Conservation (phyloP, 2,329 filamentous ascomycete species). For the Aspergillus sp. region DNA sequence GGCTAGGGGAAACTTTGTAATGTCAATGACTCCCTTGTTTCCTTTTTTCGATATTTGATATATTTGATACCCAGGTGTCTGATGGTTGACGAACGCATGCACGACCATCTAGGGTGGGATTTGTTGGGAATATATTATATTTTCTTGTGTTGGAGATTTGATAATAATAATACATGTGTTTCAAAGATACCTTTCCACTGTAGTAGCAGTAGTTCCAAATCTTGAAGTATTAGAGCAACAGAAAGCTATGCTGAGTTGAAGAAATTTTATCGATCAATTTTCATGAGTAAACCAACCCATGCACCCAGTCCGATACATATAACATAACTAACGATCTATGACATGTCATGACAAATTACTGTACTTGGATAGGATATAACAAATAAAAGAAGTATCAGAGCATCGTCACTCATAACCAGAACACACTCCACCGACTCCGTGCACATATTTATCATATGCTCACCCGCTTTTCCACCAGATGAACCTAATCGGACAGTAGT, state of each 20-base stretch:
- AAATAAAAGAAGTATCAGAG: slow-evolving; percentile 23
- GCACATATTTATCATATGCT: too few relatives aligned
- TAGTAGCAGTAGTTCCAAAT: not conserved
- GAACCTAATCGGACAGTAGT: not conserved
- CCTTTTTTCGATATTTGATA: not conserved
- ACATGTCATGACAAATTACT: slow-evolving; percentile 4
- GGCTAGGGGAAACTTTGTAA: not conserved
- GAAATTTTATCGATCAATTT: not conserved
- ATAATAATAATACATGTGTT: not conserved
- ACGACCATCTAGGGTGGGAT: not conserved
- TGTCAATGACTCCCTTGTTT: not conserved
- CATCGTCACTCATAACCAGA: slow-evolving; percentile 34
- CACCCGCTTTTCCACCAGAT: too few relatives aligned
- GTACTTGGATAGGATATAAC: not conserved
- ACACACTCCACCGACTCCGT: slow-evolving; percentile 21
- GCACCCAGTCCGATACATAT: slow-evolving; percentile 1
- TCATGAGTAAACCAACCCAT: not conserved
- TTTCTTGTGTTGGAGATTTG: not conserved
- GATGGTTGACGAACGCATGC: not conserved
- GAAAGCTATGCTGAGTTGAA: not conserved
- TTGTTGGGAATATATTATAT: not conserved
- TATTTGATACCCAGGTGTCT: slow-evolving; percentile 6
- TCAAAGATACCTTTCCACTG: too few relatives aligned
- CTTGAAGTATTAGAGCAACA: not conserved
- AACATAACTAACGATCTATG: slow-evolving; percentile 8